Percentiles rank a stretch among this genome's conserved stretches.
Evolutionary conservation across 352 stramenopile species (phyloP).

Genomic region (Globisporangium spiculum): DNA sequence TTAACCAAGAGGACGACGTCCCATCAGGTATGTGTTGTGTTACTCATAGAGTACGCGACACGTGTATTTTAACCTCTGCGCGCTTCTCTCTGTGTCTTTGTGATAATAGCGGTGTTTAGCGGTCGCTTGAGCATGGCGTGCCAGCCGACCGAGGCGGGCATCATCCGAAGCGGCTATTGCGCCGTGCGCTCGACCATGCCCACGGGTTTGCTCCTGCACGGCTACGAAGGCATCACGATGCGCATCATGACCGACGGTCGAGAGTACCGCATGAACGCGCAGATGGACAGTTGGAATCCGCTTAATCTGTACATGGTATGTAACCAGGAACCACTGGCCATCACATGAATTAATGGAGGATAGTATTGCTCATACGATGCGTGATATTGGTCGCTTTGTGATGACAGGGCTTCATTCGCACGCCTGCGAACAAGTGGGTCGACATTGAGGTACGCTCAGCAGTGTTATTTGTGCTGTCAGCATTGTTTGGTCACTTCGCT

Average conservation of each 20-base stretch:
- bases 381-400: conserved; percentile 3
- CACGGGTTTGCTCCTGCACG: conserved; percentile 54
- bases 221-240: conserved; percentile 84
- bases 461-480: background rate
- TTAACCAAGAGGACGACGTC: conserved; percentile 55
- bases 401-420: conserved; percentile 71
- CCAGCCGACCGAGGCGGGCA: conserved; percentile 69
- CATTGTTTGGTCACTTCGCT: background rate
- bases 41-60: background rate
- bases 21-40: conserved; percentile 35
- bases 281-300: conserved; percentile 87
- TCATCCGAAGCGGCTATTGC: conserved; percentile 85
- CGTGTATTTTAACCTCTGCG: background rate
- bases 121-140: conserved; percentile 69
- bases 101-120: conserved; percentile 60
- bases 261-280: conserved; percentile 82
- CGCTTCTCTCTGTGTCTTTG: background rate
- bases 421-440: conserved; percentile 79
- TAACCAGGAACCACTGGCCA: background rate
- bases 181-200: conserved; percentile 66
- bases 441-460: conserved; percentile 55
- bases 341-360: background rate
- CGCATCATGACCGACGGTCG: conserved; percentile 84
- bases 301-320: conserved; percentile 85
- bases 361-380: background rate